A percentile compares a stretch with the other conserved stretches of the same genome.
Evolutionary conservation across 2,329 filamentous ascomycete genomes (phyloP).

Genomic region (Pseudohalonectria lignicola): DNA sequence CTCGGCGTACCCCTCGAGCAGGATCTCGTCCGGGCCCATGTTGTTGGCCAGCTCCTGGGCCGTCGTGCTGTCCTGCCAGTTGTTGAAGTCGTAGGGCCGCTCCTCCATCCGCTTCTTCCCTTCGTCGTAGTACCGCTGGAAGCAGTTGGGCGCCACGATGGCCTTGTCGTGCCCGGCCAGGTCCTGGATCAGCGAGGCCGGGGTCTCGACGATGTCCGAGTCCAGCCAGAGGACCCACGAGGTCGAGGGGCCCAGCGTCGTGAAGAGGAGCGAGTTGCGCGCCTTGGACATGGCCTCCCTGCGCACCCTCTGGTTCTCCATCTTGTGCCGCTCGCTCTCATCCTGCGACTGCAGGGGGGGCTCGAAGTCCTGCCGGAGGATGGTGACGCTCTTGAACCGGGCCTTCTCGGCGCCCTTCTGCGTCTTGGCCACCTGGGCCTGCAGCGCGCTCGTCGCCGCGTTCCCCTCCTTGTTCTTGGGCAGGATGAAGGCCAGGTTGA

Average conservation of each 20-base stretch:
- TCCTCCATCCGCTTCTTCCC: slow-evolving; percentile 60
- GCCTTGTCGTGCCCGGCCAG: slow-evolving; percentile 77
- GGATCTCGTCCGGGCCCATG: slow-evolving; percentile 85
- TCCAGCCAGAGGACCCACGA: slow-evolving; percentile 98
- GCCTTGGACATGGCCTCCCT: slow-evolving; percentile 87
- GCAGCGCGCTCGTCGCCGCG: slow-evolving; percentile 68
- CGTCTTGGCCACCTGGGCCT: slow-evolving; percentile 75
- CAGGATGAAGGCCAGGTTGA: slow-evolving; percentile 91
- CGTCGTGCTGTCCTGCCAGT: slow-evolving; percentile 82
- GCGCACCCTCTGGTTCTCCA: slow-evolving; percentile 77
- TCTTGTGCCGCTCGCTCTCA: slow-evolving; percentile 83
- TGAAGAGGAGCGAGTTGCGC: slow-evolving; percentile 89
- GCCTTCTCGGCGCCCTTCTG: slow-evolving; percentile 72
- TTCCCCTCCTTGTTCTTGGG: slow-evolving; percentile 92
- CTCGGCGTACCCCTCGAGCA: slow-evolving; percentile 87
- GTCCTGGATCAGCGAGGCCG: slow-evolving; percentile 77
- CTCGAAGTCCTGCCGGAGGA: slow-evolving; percentile 91
- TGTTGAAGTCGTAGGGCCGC: slow-evolving; percentile 93
- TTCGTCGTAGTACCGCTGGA: slow-evolving; percentile 68
- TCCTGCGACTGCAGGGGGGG: slow-evolving; percentile 68
- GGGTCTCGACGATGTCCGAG: slow-evolving; percentile 82
- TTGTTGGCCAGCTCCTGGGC: slow-evolving; percentile 64
- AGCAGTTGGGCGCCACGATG: slow-evolving; percentile 94
- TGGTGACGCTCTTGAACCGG: slow-evolving; percentile 87
- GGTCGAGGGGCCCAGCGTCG: slow-evolving; percentile 78